A percentile compares a stretch with the other conserved stretches of the same genome.
Evolutionary conservation across 164 flowering plant species (phyloP).

Genomic region (Echeveria elegans): DNA sequence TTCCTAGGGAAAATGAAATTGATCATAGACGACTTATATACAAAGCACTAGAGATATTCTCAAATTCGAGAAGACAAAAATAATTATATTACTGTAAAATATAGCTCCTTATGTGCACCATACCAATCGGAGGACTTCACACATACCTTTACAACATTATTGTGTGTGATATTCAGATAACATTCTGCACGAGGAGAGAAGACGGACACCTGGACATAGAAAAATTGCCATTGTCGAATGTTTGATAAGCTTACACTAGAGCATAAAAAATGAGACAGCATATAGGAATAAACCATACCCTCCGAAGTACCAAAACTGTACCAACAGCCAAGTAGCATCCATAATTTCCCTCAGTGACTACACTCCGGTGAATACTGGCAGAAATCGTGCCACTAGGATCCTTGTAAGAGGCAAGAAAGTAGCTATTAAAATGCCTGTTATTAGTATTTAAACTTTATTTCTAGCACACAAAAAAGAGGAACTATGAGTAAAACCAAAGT

Average conservation of each 20-base stretch:
- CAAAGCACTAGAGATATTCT: background rate
- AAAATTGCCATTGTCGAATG: constrained; percentile 5
- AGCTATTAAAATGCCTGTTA: background rate
- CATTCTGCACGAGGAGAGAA: constrained; percentile 32
- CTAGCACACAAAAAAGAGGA: background rate
- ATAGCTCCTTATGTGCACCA: no score
- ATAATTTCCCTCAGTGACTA: constrained; percentile 32
- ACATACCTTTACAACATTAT: constrained; percentile 54
- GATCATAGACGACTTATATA: background rate
- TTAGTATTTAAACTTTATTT: background rate
- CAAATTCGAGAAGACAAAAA: background rate
- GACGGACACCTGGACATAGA: constrained; percentile 48
- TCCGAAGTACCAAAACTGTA: constrained; percentile 50
- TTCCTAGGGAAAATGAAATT: background rate
- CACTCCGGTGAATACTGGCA: constrained; percentile 61
- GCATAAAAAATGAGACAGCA: background rate
- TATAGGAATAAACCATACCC: constrained; percentile 29
- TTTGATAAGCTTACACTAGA: background rate
- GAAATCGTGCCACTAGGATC: constrained; percentile 66
- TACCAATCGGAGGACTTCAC: background rate
- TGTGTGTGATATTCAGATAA: constrained; percentile 51
- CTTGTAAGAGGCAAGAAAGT: constrained; percentile 24
- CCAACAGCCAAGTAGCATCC: constrained; percentile 47
- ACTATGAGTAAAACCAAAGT: background rate
- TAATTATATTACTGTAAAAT: background rate